phyloP scores from a whole-genome alignment of 2,329 filamentous ascomycete genomes.

The Ophiostoma sp. region DNA sequence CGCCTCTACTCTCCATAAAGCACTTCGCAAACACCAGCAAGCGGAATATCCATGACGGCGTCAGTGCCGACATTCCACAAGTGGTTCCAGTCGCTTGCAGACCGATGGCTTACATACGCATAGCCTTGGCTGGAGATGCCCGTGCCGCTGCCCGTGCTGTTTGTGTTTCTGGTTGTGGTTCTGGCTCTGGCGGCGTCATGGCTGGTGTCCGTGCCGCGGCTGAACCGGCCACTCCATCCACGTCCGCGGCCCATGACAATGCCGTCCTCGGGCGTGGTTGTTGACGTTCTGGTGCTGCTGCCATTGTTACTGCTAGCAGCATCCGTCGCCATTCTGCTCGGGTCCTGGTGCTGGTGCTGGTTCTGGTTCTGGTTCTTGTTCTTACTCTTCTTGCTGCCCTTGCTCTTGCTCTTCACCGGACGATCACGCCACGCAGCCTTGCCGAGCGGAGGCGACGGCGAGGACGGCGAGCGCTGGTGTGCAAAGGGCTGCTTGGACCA shows the following conservation, averaged over 20 bases:
- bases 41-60: slow-evolving; percentile 92
- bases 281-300: slow-evolving; percentile 4
- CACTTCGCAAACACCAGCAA: slow-evolving; percentile 92
- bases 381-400: slow-evolving; percentile 25
- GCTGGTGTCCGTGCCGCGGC: neutral
- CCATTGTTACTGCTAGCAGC: slow-evolving; percentile 25
- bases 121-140: neutral
- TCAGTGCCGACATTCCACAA: slow-evolving; percentile 93
- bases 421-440: slow-evolving; percentile 21
- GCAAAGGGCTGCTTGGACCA: slow-evolving; percentile 9
- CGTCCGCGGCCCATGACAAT: slow-evolving; percentile 24
- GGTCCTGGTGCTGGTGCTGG: no score
- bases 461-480: slow-evolving; percentile 26
- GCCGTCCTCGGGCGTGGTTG: slow-evolving; percentile 14
- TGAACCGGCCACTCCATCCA: slow-evolving; percentile 12
- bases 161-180: neutral
- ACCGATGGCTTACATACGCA: neutral
- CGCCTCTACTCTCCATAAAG: slow-evolving; percentile 56
- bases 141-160: slow-evolving; percentile 15
- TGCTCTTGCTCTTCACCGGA: slow-evolving; percentile 30
- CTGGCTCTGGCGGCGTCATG: neutral
- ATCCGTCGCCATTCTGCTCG: neutral
- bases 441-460: slow-evolving; percentile 26
- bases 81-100: slow-evolving; percentile 61
- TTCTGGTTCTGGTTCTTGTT: no score